A percentile compares a stretch with the other conserved stretches of the same genome.
These are phyloP conservation scores for Anacardium occidentale DNA, from an alignment of 345 rosid species.

Conservation along the genomic window DNA sequence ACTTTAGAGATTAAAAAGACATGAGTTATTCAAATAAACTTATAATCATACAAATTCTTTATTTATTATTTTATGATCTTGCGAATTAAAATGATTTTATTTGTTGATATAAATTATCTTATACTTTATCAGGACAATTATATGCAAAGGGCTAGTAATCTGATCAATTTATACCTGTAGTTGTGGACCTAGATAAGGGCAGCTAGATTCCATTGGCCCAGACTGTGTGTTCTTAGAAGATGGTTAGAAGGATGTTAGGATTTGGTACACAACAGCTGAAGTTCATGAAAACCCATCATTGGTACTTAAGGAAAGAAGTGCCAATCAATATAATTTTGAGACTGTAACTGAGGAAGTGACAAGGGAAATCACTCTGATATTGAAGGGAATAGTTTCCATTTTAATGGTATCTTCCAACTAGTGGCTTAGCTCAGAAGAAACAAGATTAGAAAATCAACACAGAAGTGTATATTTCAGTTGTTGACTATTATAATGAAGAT, in stretches of 20 bases:
- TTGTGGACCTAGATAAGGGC: constrained; percentile 53
- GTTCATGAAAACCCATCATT: constrained; percentile 39
- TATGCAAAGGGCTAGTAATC: constrained; percentile 36
- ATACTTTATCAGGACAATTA: constrained; percentile 53
- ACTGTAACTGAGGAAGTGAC: constrained; percentile 35
- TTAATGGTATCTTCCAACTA: too few species aligned
- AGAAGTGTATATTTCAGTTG: too few species aligned
- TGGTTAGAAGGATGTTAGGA: constrained; percentile 43
- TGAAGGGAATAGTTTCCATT: constrained; percentile 42
- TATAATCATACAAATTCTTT: too few species aligned
- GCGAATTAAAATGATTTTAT: too few species aligned
- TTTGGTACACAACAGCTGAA: constrained; percentile 42
- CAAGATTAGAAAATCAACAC: too few species aligned
- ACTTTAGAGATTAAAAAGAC: too few species aligned
- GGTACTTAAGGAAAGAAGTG: constrained; percentile 48
- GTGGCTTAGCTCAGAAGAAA: too few species aligned
- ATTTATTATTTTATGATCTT: too few species aligned
- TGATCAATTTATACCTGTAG: constrained; percentile 50
- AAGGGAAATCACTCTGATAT: constrained; percentile 41
- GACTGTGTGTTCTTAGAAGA: constrained; percentile 40
- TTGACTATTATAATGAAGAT: too few species aligned
- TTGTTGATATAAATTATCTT: too few species aligned
- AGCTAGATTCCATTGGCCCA: constrained; percentile 73
- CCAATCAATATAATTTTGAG: constrained; percentile 53
- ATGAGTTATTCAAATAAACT: too few species aligned